Conservation (phyloP, 441 rosid species). For the Heliophila coronopifolia region DNA sequence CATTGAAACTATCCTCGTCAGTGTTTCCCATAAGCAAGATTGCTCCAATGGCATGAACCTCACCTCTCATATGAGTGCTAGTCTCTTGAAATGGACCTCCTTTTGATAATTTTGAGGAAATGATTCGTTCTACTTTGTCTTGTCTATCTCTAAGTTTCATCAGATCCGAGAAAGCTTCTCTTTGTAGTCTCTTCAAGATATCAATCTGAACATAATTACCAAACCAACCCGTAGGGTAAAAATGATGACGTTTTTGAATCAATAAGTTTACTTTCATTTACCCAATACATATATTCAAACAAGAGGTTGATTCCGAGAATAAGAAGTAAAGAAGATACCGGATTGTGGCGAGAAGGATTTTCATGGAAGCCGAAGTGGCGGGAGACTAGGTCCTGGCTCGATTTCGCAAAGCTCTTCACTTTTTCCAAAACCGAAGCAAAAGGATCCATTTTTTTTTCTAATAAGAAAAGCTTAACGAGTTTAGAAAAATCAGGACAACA, state of each 20-base stretch:
- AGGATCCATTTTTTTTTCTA: slow-evolving; percentile 40
- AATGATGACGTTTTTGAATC: neutral
- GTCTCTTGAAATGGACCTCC: slow-evolving; percentile 53
- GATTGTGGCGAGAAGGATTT: slow-evolving; percentile 43
- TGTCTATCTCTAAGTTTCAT: slow-evolving; percentile 91
- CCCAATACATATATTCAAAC: neutral
- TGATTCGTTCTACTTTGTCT: slow-evolving; percentile 61
- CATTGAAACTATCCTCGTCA: slow-evolving; percentile 40
- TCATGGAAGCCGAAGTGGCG: slow-evolving; percentile 34
- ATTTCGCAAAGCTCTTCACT: slow-evolving; percentile 42
- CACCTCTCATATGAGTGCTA: slow-evolving; percentile 61
- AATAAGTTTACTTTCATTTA: neutral
- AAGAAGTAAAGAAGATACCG: slow-evolving; percentile 40
- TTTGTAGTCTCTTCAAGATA: slow-evolving; percentile 83
- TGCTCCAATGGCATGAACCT: slow-evolving; percentile 63
- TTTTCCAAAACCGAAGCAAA: slow-evolving; percentile 40
- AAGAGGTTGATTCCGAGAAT: neutral
- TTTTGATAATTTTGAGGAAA: slow-evolving; percentile 46
- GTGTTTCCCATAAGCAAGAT: slow-evolving; percentile 41
- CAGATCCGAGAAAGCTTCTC: slow-evolving; percentile 76
- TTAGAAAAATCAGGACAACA: neutral
- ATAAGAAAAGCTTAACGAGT: neutral
- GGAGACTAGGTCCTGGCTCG: slow-evolving; percentile 42
- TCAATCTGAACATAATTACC: slow-evolving; percentile 52
- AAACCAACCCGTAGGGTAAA: neutral